Evolutionary conservation across 148 eudicot species (phyloP), one percentile per base, ranked within the genome.

Genomic region (Polygonum maritimum): DNA sequence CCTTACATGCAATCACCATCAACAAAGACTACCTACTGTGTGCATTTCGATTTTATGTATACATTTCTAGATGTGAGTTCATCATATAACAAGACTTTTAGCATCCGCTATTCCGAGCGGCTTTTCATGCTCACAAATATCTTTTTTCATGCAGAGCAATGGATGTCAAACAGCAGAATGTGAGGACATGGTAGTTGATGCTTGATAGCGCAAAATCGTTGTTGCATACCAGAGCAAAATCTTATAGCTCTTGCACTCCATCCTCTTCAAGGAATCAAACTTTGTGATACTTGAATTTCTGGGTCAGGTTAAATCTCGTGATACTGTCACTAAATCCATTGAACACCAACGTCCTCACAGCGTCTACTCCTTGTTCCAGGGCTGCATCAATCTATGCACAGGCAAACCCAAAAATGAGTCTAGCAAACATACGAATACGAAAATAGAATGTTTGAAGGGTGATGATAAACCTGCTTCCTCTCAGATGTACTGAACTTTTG

Each of bases 221-320:
- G 19, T 15, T 51, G 55, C 55, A 48, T 14, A 48, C 2, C 18
- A 48, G 52, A 55, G 19, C 62, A 57, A 21, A 21, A 9, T 57
- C 33, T 7, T 57, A 0, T 57, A n/a, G 1, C 22, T 19, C n/a
- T 55, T 57, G 33, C 31, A 22, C 15, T 57, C 63, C 22, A 57
- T 10, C 13, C 44, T 65, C 19, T 36, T 36, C 70, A 65, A 33
- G 41, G 41, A 35, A 67, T 79, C 71, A 88, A 67, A 95, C 94
- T 84, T 83, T 89, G 92, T 95, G 88, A 77, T 89, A 89, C 86
- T 95, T 95, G 91, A 89, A 95, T 49, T 92, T 95, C 87, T 95
- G 97, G 21, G 85, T 94, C 52, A 95, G 87, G 84, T 95, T 95
- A 72, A 95, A 92, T 77, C 93, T 88, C 19, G 86, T 86, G 47